These are phyloP conservation scores for Salix koriyanagi DNA, from an alignment of 345 rosid genomes.

Conservation along the genomic window DNA sequence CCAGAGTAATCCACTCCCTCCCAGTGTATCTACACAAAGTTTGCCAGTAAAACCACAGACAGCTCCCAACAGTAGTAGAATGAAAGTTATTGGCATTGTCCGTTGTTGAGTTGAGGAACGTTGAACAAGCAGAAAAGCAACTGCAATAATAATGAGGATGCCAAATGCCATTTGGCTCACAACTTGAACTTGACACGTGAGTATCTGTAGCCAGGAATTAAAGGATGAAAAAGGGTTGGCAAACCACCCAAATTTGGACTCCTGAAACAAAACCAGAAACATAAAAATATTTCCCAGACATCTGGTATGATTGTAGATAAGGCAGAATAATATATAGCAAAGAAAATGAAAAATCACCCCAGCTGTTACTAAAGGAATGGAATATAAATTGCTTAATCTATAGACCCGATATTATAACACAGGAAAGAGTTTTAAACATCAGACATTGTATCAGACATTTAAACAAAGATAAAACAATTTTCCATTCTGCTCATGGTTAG, in stretches of 20 bases:
- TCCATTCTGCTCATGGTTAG: neutral
- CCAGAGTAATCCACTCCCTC: constrained; percentile 76
- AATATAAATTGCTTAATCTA: neutral
- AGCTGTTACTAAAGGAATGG: neutral
- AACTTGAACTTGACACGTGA: constrained; percentile 59
- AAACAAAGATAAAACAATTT: neutral
- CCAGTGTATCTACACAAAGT: constrained; percentile 74
- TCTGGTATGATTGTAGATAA: neutral
- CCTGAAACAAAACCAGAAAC: constrained; percentile 31
- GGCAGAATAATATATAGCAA: neutral
- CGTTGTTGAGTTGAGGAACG: constrained; percentile 58
- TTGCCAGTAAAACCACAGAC: constrained; percentile 73
- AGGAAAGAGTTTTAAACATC: neutral
- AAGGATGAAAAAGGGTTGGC: constrained; percentile 50
- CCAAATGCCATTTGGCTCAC: constrained; percentile 63
- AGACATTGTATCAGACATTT: neutral
- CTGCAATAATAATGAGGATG: constrained; percentile 47
- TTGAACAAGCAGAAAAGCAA: constrained; percentile 54
- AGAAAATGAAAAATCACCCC: neutral
- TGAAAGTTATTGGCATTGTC: constrained; percentile 66
- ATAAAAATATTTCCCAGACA: neutral
- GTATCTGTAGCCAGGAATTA: constrained; percentile 39
- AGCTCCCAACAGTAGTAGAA: constrained; percentile 60
- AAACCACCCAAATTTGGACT: constrained; percentile 67
- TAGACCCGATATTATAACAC: neutral